phyloP scores from a whole-genome alignment of 768 basidiomycete genomes.

The Kwoniella shandongensis region DNA sequence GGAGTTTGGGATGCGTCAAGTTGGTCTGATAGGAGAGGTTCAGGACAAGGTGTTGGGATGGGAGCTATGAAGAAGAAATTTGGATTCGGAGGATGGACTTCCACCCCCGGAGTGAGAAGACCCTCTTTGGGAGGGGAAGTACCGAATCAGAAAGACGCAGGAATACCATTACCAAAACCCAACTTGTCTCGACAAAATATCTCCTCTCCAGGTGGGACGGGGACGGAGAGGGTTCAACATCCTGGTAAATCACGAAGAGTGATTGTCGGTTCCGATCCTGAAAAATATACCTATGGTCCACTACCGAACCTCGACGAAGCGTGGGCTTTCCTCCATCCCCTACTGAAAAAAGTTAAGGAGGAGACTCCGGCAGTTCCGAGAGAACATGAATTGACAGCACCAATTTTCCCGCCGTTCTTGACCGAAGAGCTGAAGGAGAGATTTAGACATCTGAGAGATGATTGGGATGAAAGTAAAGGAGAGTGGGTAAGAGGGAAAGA shows the following conservation, averaged over 20 bases:
- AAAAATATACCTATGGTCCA: slow-evolving; percentile 28
- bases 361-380: slow-evolving; percentile 24
- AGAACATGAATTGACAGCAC: slow-evolving; percentile 41
- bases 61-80: slow-evolving; percentile 20
- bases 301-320: slow-evolving; percentile 42
- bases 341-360: slow-evolving; percentile 32
- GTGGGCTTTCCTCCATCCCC: slow-evolving; percentile 29
- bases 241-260: slow-evolving; percentile 24
- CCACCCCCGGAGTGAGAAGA: background rate
- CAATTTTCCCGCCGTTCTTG: slow-evolving; percentile 41
- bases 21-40: slow-evolving; percentile 23
- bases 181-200: slow-evolving; percentile 5
- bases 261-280: slow-evolving; percentile 25
- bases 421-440: slow-evolving; percentile 34
- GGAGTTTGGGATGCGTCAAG: slow-evolving; percentile 42
- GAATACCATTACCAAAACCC: background rate
- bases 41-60: slow-evolving; percentile 5
- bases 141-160: background rate
- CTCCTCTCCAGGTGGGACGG: background rate
- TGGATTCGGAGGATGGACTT: background rate
- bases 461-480: slow-evolving; percentile 26
- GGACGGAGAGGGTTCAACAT: background rate
- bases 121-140: background rate
- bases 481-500: slow-evolving; percentile 32
- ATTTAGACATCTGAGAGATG: slow-evolving; percentile 34